Percentiles rank a stretch among this genome's conserved stretches.
These are phyloP conservation scores for Sporisorium graminicola DNA, from an alignment of 1,284 basidiomycete genomes.

Conservation along the genomic window DNA sequence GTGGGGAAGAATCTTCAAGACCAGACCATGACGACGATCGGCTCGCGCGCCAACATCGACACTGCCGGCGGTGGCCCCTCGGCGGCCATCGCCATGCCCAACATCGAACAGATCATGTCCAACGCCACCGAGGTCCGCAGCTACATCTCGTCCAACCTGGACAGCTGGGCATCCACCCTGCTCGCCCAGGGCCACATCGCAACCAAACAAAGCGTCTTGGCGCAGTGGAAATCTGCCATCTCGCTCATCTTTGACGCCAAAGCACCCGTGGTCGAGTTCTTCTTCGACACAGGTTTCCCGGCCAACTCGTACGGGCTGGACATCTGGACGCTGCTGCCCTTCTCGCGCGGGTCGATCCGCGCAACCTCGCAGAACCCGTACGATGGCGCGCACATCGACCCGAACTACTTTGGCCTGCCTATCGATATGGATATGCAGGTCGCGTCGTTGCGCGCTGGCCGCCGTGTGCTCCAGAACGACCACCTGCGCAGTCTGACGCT, in stretches of 20 bases:
- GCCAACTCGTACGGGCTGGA: conserved; percentile 56
- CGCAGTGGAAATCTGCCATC: conserved; percentile 49
- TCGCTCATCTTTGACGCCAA: conserved; percentile 49
- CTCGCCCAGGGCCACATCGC: conserved; percentile 53
- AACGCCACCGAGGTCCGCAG: conserved; percentile 43
- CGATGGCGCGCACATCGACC: conserved; percentile 30
- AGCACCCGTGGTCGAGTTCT: conserved; percentile 55
- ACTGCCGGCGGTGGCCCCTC: conserved; percentile 55
- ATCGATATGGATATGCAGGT: conserved; percentile 70
- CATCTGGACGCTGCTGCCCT: conserved; percentile 61
- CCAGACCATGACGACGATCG: conserved; percentile 69
- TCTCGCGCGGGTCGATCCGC: conserved; percentile 55
- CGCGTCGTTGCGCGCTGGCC: conserved; percentile 61
- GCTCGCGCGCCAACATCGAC: conserved; percentile 40
- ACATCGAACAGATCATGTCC: conserved; percentile 42
- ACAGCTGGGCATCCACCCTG: conserved; percentile 52
- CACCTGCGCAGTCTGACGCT: conserved; percentile 60
- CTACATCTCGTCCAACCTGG: conserved; percentile 50
- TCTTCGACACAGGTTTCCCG: conserved; percentile 61
- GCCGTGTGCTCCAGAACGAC: conserved; percentile 62
- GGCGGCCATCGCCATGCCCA: conserved; percentile 58
- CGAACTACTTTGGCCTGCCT: conserved; percentile 68
- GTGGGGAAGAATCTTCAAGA: conserved; percentile 71
- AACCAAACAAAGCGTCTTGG: conserved; percentile 33
- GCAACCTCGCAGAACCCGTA: conserved; percentile 40